These are phyloP conservation scores for Teratosphaeria gauchensis DNA, from an alignment of 2,329 filamentous ascomycete species.

Conservation along the genomic window DNA sequence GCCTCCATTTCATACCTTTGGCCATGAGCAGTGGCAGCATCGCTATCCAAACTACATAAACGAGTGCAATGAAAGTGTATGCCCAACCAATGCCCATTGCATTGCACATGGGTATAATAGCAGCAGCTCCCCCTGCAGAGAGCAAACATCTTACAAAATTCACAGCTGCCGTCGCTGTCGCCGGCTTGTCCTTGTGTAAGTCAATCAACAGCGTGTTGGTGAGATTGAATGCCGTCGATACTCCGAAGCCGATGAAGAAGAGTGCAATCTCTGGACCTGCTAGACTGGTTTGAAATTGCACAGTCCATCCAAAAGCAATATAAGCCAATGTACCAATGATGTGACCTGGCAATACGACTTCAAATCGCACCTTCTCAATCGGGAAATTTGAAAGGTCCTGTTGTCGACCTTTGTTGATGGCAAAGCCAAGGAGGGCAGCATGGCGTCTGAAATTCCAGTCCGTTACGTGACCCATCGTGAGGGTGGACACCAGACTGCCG, in stretches of 20 bases:
- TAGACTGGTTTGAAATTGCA: constrained; percentile 27
- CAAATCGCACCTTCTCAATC: constrained; percentile 37
- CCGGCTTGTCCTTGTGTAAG: constrained; percentile 30
- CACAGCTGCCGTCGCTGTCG: constrained; percentile 35
- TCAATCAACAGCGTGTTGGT: constrained; percentile 39
- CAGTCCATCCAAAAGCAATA: constrained; percentile 35
- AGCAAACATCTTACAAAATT: constrained; percentile 36
- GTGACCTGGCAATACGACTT: constrained; percentile 31
- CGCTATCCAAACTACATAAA: constrained; percentile 13
- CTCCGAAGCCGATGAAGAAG: constrained; percentile 22
- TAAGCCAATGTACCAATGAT: constrained; percentile 25
- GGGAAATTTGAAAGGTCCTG: constrained; percentile 44
- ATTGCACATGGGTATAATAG: constrained; percentile 25
- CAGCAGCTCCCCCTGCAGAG: constrained; percentile 32
- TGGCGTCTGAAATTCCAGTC: constrained; percentile 67
- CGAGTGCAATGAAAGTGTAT: constrained; percentile 10
- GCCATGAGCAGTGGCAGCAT: constrained; percentile 16
- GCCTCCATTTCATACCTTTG: constrained; percentile 12
- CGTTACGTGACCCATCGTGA: constrained; percentile 46
- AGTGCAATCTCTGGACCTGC: constrained; percentile 40
- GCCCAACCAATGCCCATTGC: constrained; percentile 10
- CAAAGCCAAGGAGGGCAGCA: constrained; percentile 51
- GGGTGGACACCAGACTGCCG: constrained; percentile 29
- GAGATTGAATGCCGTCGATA: constrained; percentile 32
- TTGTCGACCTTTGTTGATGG: constrained; percentile 49